Base-by-base conservation (phyloP, 1,284 basidiomycete genomes). In the Trichosporon sp. region DNA sequence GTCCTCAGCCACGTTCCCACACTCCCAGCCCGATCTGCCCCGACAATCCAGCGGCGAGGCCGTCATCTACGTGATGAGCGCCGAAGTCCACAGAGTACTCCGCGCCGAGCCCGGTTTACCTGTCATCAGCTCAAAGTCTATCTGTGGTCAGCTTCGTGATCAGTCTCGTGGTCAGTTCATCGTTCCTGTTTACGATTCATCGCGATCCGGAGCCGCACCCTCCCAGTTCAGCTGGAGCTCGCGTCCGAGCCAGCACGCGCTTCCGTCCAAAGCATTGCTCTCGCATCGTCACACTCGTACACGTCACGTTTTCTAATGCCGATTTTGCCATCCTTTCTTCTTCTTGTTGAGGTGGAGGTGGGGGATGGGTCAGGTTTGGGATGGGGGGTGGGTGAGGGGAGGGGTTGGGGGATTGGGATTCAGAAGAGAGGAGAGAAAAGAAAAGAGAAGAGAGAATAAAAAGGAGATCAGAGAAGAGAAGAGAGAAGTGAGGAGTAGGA, bases 271-370 rank as follows among this genome's bases (percentile, higher is more conserved):
- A 63, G 59, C 59, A 63, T 63, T 63, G 59, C 59, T 63, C 59
- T 63, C 59, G 59, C 59, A 63, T 63, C 59, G 59, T 63, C 59
- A 63, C 59, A 63, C 59, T 63, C 59, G 59, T 63, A 63, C 59
- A 63, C 59, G 59, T 63, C 59, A 63, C 59, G 59, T 63, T 63
- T 63, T 63, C 59, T 63, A 63, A 63, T 63, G 59, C 59, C 59
- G 59, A 63, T 63, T 63, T 63, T 63, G 59, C 59, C 59, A 35
- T 63, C 32, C 59, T 35, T 35, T 63, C 59, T 63, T 63, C 51
- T 54, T 54, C 51, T 54, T 54, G 51, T 54, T 54, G 51, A 54
- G 51, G 5, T 54, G 19, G 51, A 19, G 7, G 40, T 16, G 4
- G 8, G 51, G 51, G 51, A 54, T 54, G 51, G 51, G 19, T 38